Base-by-base conservation (phyloP, 306 rosid species). In the Pueraria montana region DNA sequence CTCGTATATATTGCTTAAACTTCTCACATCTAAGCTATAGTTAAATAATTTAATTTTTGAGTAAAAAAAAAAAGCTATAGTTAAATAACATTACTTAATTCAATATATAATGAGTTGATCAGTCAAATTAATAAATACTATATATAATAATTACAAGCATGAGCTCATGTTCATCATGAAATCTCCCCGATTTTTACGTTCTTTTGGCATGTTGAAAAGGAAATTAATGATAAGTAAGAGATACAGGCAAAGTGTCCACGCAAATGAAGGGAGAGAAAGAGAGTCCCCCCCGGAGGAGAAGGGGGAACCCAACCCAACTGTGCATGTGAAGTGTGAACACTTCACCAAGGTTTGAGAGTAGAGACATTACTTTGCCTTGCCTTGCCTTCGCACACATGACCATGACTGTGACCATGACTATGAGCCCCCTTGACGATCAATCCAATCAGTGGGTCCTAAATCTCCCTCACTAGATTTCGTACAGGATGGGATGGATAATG, bases 401-500 rank as follows among this genome's bases (percentile, higher is more conserved):
- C 0, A 4, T n/a, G n/a, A n/a, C n/a, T n/a, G n/a, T n/a, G n/a
- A n/a, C n/a, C n/a, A 30, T 30, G 34, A 30, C 34, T 30, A 30
- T 30, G 56, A 72, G 12, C 65, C 38, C 53, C 30, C 84, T 53
- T 52, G n/a, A 80, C 74, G 84, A 82, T 83, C 82, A 23, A 78
- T 85, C 86, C 71, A 78, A 82, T 73, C 86, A 72, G 84, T 89
- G 89, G 90, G 87, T 86, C 90, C 87, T 68, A 85, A 80, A 83
- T 87, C 79, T 85, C 55, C 84, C 76, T 74, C 17, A 82, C 84
- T 83, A 64, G 53, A 50, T 79, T 78, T 79, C 74, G 81, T 79
- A 76, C 81, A 77, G 16, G 34, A 30, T 27, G n/a, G n/a, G n/a
- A 27, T 56, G 49, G 17, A 78, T 79, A 75, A 59, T 80, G 17